These are phyloP conservation scores for Pyracantha coccinea DNA, from an alignment of 331 rosid genomes.

Conservation along the genomic window DNA sequence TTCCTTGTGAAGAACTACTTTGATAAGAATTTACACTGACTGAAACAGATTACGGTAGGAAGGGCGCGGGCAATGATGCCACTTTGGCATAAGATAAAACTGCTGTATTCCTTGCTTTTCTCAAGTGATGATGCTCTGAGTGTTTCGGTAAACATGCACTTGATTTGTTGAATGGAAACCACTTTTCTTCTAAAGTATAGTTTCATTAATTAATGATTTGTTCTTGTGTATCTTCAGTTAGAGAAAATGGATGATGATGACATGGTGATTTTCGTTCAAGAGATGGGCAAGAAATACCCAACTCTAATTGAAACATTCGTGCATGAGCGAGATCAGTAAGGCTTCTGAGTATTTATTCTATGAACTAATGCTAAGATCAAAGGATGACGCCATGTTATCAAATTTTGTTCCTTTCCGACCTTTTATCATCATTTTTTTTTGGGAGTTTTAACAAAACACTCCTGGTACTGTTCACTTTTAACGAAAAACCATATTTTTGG, in stretches of 20 bases:
- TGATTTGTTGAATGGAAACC: not conserved
- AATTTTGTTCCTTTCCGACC: not conserved
- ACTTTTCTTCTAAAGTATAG: not conserved
- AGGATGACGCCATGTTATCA: not conserved
- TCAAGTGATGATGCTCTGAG: conserved; percentile 69
- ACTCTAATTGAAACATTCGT: conserved; percentile 92
- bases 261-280: conserved; percentile 85
- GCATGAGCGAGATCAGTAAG: conserved; percentile 89
- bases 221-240: conserved; percentile 45
- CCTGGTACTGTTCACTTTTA: too few species aligned
- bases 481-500: too few species aligned
- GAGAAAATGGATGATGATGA: conserved; percentile 89
- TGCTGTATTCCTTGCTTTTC: conserved; percentile 54
- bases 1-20: not conserved
- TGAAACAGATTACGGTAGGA: conserved; percentile 61
- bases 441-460: too few species aligned
- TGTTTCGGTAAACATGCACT: conserved; percentile 45
- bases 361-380: conserved; percentile 1
- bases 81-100: conserved; percentile 79
- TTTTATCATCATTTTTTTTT: not conserved
- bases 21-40: conserved; percentile 18
- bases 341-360: conserved; percentile 1
- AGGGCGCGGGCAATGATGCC: conserved; percentile 98
- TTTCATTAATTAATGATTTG: conserved; percentile 10
- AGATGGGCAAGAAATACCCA: conserved; percentile 85